Evolutionary conservation across 2,329 filamentous ascomycete species (phyloP).

Genomic region (Xylaria polymorpha): DNA sequence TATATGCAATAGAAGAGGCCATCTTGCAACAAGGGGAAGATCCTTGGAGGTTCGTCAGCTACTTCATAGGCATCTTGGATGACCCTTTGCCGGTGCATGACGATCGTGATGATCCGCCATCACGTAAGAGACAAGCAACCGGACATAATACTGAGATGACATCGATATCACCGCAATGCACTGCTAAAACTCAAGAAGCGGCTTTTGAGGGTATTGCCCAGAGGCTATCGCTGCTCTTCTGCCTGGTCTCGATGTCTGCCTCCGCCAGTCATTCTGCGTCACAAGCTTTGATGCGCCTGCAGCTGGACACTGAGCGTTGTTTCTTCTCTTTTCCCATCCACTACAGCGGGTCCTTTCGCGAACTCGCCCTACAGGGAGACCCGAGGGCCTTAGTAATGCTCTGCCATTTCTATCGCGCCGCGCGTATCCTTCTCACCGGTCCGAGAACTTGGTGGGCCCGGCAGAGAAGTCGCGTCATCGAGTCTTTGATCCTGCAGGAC

Average conservation of each 20-base stretch:
- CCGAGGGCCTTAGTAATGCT: slow-evolving; percentile 20
- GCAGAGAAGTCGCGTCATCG: slow-evolving; percentile 26
- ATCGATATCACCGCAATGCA: background rate
- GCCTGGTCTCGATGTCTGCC: slow-evolving; percentile 15
- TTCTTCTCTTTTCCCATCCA: slow-evolving; percentile 32
- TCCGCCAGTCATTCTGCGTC: slow-evolving; percentile 1
- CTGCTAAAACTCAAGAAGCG: background rate
- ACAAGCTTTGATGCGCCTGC: slow-evolving; percentile 1
- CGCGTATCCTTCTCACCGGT: slow-evolving; percentile 20
- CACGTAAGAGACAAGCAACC: background rate
- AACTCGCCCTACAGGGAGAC: slow-evolving; percentile 18
- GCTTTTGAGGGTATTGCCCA: slow-evolving; percentile 13
- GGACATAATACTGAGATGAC: background rate
- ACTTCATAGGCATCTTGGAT: background rate
- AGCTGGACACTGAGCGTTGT: slow-evolving; percentile 18
- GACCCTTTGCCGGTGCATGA: background rate
- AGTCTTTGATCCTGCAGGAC: slow-evolving; percentile 22
- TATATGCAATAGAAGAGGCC: slow-evolving; percentile 24
- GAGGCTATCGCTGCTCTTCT: slow-evolving; percentile 28
- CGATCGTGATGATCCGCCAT: no score
- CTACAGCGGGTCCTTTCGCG: slow-evolving; percentile 25
- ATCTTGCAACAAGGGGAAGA: slow-evolving; percentile 15
- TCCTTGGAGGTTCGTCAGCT: background rate
- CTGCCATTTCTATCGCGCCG: slow-evolving; percentile 30
- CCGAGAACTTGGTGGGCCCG: slow-evolving; percentile 27